Evolutionary conservation across 306 rosid genomes (phyloP).

Genomic region (Rosa lucieae): DNA sequence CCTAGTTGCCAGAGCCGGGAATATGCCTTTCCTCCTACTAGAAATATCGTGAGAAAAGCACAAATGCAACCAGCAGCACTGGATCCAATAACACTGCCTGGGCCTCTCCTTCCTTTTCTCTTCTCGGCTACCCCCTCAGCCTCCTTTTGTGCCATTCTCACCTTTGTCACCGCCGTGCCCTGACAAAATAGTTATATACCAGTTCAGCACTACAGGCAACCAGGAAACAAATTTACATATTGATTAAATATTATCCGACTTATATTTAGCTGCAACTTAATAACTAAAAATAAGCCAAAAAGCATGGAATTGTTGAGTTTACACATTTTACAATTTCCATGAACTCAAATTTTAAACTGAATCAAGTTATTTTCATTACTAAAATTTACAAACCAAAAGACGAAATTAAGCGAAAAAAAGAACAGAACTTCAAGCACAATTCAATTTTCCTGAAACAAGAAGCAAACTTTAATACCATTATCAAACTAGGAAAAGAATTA

Average conservation of each 20-base stretch:
- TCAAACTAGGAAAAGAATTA: not conserved
- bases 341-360: not conserved
- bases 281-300: not conserved
- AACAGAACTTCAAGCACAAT: too few relatives aligned
- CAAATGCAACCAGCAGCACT: conserved; percentile 95
- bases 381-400: too few relatives aligned
- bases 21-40: conserved; percentile 67
- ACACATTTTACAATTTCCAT: not conserved
- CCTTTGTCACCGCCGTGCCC: conserved; percentile 96
- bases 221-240: not conserved
- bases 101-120: conserved; percentile 96
- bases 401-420: too few relatives aligned
- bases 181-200: conserved; percentile 7
- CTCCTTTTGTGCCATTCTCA: conserved; percentile 86
- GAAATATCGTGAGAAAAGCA: conserved; percentile 66
- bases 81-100: conserved; percentile 91
- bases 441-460: not conserved
- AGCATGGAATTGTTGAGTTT: not conserved
- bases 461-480: not conserved
- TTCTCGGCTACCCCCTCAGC: conserved; percentile 96
- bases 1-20: conserved; percentile 80
- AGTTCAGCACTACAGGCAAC: not conserved
- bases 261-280: not conserved
- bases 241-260: not conserved
- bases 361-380: not conserved